Evolutionary conservation across 2,329 filamentous ascomycete genomes (phyloP), one percentile per base, ranked within the genome.

Genomic region (Penicillium carneum): DNA sequence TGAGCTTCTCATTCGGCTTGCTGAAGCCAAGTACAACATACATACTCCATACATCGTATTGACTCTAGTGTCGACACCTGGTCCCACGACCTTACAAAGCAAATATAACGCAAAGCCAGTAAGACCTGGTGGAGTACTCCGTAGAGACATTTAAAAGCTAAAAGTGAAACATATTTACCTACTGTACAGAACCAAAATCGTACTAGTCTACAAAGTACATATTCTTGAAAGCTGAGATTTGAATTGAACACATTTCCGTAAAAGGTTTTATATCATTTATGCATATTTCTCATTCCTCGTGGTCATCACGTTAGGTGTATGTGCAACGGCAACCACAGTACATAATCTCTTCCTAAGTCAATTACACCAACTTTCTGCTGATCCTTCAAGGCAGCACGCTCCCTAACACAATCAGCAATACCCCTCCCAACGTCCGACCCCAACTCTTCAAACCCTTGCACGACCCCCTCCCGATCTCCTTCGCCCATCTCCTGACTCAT

Each of bases 401-500:
- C 62, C 38, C 38, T 60, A 11, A 69, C 66, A 38, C 45, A 51
- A 42, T 46, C 42, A 48, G 67, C 61, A 48, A 81, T 74, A 14
- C 68, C 62, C 39, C 63, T 57, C 1, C 74, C 80, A 33, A 75
- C 64, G n/a, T 82, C 80, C 3, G 76, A 76, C 0, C 74, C 77
- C 62, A 85, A 55, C 8, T 54, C 65, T 42, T 76, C 75, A 63
- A 90, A 88, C 0, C 88, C 87, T 4, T 82, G 69, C 3, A 87
- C 75, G 0, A 89, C 83, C 0, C 88, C 87, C 23, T 83, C 74
- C 0, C 82, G 72, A 69, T 89, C 87, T 0, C 80, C 85, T 1
- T 72, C 68, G 0, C 71, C 59, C 79, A 82, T 79, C 69, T 89
- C 87, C 75, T 89, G 87, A 64, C 84, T 88, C 87, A 88, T 88